Evolutionary conservation across 2,329 filamentous ascomycete species (phyloP).

Genomic region (Pseudogymnoascus sp.): DNA sequence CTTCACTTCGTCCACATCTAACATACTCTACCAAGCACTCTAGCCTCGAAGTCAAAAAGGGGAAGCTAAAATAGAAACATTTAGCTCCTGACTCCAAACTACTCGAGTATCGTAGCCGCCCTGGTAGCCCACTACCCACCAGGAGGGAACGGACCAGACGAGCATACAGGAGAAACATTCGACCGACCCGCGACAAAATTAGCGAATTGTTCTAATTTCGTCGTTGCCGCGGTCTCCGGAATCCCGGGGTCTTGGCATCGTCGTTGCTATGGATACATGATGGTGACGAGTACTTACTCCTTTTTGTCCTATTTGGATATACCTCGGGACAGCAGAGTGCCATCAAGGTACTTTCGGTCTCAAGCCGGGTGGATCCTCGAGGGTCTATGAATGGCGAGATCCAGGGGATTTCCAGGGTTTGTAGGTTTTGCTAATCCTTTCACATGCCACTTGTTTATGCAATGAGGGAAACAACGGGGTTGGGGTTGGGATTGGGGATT

Average conservation of each 20-base stretch:
- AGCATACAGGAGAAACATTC: not conserved
- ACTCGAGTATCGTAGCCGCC: not conserved
- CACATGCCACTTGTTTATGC: constrained; percentile 5
- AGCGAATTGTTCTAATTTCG: not conserved
- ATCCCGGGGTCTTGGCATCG: not conserved
- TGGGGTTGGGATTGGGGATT: not conserved
- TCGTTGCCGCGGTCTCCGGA: not conserved
- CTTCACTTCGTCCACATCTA: not conserved
- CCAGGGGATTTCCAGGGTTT: constrained; percentile 8
- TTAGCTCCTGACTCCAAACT: not conserved
- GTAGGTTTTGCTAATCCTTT: not conserved
- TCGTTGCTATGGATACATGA: not conserved
- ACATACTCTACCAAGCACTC: not conserved
- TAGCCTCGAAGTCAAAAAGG: not conserved
- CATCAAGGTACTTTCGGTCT: constrained; percentile 5
- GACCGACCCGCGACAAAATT: not conserved
- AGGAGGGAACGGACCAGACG: not conserved
- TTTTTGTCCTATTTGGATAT: not conserved
- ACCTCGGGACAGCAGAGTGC: not conserved
- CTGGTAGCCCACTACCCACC: not conserved
- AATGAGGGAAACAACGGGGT: constrained; percentile 2
- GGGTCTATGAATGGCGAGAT: constrained; percentile 8
- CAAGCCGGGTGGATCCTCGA: constrained; percentile 1
- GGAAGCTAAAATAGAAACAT: not conserved
- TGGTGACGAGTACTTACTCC: constrained; percentile 7